phyloP scores from a whole-genome alignment of 768 basidiomycete genomes.

The Tremella fuciformis region DNA sequence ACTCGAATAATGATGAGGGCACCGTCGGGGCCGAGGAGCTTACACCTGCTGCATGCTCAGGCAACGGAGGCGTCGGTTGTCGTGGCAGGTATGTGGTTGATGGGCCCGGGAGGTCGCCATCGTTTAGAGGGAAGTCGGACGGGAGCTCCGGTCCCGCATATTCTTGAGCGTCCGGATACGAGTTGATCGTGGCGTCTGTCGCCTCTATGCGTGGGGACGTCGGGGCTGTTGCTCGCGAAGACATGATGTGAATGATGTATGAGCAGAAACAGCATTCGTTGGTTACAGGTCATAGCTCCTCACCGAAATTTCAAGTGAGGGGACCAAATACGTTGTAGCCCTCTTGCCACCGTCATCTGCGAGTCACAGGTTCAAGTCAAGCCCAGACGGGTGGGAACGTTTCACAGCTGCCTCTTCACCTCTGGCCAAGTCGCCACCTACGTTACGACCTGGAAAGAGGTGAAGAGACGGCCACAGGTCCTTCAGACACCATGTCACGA shows the following conservation, averaged over 20 bases:
- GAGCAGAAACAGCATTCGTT: no score
- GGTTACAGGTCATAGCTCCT: no score
- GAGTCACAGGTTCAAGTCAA: no score
- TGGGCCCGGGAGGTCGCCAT: conserved; percentile 32
- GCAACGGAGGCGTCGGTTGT: conserved; percentile 35
- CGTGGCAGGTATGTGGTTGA: conserved; percentile 36
- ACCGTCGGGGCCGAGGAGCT: conserved; percentile 16
- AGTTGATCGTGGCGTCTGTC: conserved; percentile 2
- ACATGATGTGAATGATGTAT: not conserved
- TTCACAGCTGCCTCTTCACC: no score
- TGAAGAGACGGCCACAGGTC: not conserved
- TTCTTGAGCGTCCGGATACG: not conserved
- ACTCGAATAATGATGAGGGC: conserved; percentile 17
- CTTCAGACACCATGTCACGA: conserved; percentile 30
- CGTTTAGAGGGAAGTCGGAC: not conserved
- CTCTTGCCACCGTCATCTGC: no score
- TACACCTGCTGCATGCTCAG: conserved; percentile 5
- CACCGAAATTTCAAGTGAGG: no score
- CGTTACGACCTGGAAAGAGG: not conserved
- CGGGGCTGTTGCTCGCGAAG: not conserved
- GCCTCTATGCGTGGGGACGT: conserved; percentile 1
- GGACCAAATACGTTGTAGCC: no score
- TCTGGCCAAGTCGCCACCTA: conserved; percentile 3
- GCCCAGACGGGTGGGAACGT: no score
- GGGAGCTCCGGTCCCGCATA: not conserved